phyloP scores from a whole-genome alignment of 1,284 basidiomycete genomes.

The Malassezia brasiliensis region DNA sequence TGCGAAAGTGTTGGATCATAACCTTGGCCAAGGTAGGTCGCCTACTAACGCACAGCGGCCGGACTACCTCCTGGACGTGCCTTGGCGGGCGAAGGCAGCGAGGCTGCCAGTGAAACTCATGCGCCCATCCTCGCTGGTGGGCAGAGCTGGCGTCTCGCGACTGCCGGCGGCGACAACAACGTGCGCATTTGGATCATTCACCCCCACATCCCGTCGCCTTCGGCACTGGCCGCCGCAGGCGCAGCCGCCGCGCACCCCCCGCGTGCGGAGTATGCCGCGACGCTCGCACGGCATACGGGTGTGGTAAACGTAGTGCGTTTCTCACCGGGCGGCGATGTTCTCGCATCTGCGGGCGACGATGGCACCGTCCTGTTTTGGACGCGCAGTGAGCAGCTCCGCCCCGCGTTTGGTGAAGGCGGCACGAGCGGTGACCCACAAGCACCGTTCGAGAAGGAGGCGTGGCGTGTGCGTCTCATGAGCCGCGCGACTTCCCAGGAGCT shows the following conservation, averaged over 20 bases:
- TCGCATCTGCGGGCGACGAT: slow-evolving; percentile 58
- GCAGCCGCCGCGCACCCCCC: slow-evolving; percentile 55
- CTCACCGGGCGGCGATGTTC: slow-evolving; percentile 57
- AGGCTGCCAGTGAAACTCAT: slow-evolving; percentile 5
- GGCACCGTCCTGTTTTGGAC: slow-evolving; percentile 96
- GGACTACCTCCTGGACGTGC: slow-evolving; percentile 37
- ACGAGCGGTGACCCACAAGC: slow-evolving; percentile 67
- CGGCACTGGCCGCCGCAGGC: slow-evolving; percentile 53
- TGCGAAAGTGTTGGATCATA: slow-evolving; percentile 40
- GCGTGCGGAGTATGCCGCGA: slow-evolving; percentile 91
- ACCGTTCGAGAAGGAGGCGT: slow-evolving; percentile 84
- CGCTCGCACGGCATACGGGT: slow-evolving; percentile 81
- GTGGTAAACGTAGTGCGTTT: slow-evolving; percentile 94
- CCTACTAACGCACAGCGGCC: slow-evolving; percentile 20
- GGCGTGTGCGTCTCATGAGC: slow-evolving; percentile 82
- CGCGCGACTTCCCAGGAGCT: slow-evolving; percentile 61
- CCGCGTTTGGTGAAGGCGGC: slow-evolving; percentile 55
- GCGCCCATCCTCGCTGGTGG: slow-evolving; percentile 46
- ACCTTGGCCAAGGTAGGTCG: slow-evolving; percentile 31
- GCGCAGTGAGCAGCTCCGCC: slow-evolving; percentile 60
- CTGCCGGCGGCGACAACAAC: slow-evolving; percentile 92
- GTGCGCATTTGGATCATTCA: slow-evolving; percentile 53
- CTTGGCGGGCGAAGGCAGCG: slow-evolving; percentile 20
- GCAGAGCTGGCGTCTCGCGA: slow-evolving; percentile 73
- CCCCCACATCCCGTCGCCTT: slow-evolving; percentile 46